Evolutionary conservation across 306 rosid genomes (phyloP).

Genomic region (Inga oerstediana): DNA sequence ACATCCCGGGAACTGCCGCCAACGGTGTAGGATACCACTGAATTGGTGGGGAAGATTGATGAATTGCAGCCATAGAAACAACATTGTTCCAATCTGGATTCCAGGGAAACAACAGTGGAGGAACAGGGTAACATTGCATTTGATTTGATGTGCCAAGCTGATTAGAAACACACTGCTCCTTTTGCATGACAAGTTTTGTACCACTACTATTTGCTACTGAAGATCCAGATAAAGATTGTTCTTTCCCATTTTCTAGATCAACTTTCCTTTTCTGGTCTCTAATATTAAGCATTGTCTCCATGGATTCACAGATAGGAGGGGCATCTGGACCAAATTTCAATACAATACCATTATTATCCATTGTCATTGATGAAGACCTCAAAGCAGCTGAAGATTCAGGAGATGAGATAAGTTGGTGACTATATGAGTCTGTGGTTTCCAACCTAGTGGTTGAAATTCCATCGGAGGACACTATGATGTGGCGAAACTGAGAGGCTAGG

Average conservation of each 20-base stretch:
- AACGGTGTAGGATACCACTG: constrained; percentile 39
- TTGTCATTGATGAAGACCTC: constrained; percentile 36
- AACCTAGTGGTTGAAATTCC: constrained; percentile 44
- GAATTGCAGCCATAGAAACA: constrained; percentile 35
- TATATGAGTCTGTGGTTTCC: constrained; percentile 36
- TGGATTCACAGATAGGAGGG: constrained; percentile 48
- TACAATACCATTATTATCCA: constrained; percentile 44
- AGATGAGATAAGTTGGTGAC: constrained; percentile 35
- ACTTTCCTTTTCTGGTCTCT: constrained; percentile 38
- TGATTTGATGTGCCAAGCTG: constrained; percentile 37
- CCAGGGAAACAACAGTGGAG: constrained; percentile 55
- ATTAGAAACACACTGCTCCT: not conserved
- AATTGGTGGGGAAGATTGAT: constrained; percentile 29
- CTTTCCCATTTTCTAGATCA: constrained; percentile 46
- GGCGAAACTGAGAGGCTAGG: constrained; percentile 60
- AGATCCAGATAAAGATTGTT: constrained; percentile 45
- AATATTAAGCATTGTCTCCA: constrained; percentile 51
- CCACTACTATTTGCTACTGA: constrained; percentile 36
- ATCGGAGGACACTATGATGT: constrained; percentile 51
- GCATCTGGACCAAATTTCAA: constrained; percentile 61
- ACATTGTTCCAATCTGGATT: constrained; percentile 43
- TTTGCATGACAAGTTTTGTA: constrained; percentile 25
- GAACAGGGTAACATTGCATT: constrained; percentile 47
- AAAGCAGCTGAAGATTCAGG: constrained; percentile 36
- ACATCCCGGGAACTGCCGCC: constrained; percentile 53